These are phyloP conservation scores for Tulasnella sp. DNA, from an alignment of 768 basidiomycete species.

Conservation along the genomic window DNA sequence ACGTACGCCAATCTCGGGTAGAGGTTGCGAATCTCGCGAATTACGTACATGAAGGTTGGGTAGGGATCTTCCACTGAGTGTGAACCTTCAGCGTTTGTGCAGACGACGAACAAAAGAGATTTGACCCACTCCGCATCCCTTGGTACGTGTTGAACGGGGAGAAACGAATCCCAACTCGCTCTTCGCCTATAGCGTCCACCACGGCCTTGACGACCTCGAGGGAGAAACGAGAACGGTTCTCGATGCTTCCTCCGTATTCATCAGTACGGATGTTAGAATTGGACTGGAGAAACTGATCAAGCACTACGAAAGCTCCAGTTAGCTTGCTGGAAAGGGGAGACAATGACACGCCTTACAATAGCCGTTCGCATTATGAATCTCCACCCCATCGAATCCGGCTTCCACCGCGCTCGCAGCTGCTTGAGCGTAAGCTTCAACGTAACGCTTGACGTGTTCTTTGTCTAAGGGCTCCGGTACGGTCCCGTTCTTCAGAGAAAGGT, in stretches of 20 bases:
- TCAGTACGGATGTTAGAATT: conserved; percentile 26
- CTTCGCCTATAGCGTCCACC: conserved; percentile 24
- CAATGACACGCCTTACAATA: not conserved
- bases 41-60: conserved; percentile 13
- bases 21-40: conserved; percentile 11
- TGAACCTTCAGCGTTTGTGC: not conserved
- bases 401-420: conserved; percentile 45
- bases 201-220: conserved; percentile 22
- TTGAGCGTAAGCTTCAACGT: conserved; percentile 23
- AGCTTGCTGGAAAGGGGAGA: not conserved
- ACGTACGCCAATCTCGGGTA: conserved; percentile 24
- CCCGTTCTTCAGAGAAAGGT: not conserved
- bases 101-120: not conserved
- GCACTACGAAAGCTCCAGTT: conserved; percentile 18
- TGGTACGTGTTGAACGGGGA: conserved; percentile 18
- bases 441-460: conserved; percentile 21
- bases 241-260: conserved; percentile 30
- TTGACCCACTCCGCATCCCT: not conserved
- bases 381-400: conserved; percentile 29
- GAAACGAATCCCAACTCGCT: conserved; percentile 25
- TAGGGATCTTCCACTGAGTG: conserved; percentile 7
- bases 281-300: conserved; percentile 23
- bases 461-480: conserved; percentile 15
- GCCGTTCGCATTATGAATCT: conserved; percentile 15
- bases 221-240: conserved; percentile 25